Evolutionary conservation across 257 asterid genomes (phyloP), one percentile per base, ranked within the genome.

Genomic region (Nicotiana attenuata): DNA sequence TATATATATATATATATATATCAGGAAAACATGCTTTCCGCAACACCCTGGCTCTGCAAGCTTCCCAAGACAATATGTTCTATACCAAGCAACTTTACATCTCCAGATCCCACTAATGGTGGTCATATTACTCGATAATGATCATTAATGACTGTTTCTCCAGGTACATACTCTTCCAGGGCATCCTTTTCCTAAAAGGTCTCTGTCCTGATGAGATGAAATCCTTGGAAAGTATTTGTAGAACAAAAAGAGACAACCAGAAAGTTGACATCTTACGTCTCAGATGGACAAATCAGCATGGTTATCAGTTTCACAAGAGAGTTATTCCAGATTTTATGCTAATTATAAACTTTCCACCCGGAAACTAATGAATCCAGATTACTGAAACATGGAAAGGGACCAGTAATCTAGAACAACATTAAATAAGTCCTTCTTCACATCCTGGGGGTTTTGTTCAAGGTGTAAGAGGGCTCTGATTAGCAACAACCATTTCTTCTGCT

Each of bases 151-250:
- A 71, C 78, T 45, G 13, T 45, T 69, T 71, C 15, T 45, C 78
- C 78, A 45, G 59, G 78, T 26, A 41, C 35, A 45, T 45, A 71
- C 7, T 71, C 14, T 41, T 71, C 38, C 38, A 13, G 47, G 38
- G 60, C 78, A 71, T 8, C 60, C 78, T 71, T 71, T 13, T 8
- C 33, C 78, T 22, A 22, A 71, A 19, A 22, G 3, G 22, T 45
- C 22, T 71, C 60, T 71, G 35, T 71, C 59, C 57, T n/a, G 35
- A 71, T 45, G 78, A 71, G 60, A 71, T 45, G 78, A 71, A 71
- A 71, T 71, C 60, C 59, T 13, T 5, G 19, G 77, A 22, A 71
- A 71, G 20, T 71, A 33, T n/a, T 71, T 22, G 14, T 22, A 22
- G 60, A 71, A 71, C 78, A 71, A 71, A 11, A 71, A 22, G 60